phyloP scores from a whole-genome alignment of 805 yeast genomes.

The Cyberlindnera maclurae region DNA sequence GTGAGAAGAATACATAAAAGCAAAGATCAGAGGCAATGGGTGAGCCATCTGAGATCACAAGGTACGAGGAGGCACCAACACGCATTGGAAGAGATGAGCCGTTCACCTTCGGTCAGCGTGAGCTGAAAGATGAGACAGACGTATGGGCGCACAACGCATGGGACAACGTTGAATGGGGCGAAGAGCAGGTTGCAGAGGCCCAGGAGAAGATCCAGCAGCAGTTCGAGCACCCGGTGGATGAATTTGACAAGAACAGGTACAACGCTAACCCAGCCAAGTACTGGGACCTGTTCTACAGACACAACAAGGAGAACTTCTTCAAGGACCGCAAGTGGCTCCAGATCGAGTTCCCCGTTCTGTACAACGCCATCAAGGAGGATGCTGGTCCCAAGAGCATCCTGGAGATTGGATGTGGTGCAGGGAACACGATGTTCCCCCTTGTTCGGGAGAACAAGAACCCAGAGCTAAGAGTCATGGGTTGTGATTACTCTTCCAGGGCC shows the following conservation, averaged over 20 bases:
- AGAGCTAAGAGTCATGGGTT: conserved; percentile 68
- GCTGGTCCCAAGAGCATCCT: conserved; percentile 67
- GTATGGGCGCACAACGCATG: conserved; percentile 90
- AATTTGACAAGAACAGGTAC: conserved; percentile 71
- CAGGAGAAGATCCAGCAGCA: conserved; percentile 68
- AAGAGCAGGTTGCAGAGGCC: conserved; percentile 74
- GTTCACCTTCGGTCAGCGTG: conserved; percentile 86
- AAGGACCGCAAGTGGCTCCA: conserved; percentile 95
- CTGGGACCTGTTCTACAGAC: conserved; percentile 92
- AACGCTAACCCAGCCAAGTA: conserved; percentile 85
- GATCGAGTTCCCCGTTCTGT: conserved; percentile 84
- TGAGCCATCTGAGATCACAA: not conserved
- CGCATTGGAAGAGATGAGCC: conserved; percentile 83
- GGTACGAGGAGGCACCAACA: conserved; percentile 26
- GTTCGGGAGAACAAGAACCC: conserved; percentile 76
- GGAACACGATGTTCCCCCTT: conserved; percentile 92
- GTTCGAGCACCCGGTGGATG: conserved; percentile 76
- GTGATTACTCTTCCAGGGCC: conserved; percentile 86
- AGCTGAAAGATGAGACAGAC: conserved; percentile 60
- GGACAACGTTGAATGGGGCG: conserved; percentile 98
- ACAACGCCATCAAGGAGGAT: conserved; percentile 67
- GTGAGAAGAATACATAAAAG: no score
- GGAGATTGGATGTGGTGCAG: conserved; percentile 98
- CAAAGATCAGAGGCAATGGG: no score
- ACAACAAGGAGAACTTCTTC: conserved; percentile 89